Evolutionary conservation across 306 rosid genomes (phyloP).

Genomic region (Vigna mungo): DNA sequence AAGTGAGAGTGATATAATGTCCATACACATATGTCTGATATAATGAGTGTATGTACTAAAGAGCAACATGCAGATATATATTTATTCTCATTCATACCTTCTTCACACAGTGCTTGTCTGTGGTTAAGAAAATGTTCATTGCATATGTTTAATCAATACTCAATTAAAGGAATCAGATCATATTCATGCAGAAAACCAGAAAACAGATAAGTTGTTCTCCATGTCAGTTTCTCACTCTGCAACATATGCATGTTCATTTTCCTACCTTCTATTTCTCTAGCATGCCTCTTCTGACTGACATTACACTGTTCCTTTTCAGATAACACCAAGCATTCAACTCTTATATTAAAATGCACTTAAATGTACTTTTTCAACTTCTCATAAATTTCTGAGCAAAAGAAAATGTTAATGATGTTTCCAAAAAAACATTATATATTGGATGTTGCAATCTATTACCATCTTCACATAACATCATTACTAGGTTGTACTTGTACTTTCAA

Average conservation of each 20-base stretch:
- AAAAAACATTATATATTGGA: too few relatives aligned
- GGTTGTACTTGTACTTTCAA: too few relatives aligned
- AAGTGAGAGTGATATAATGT: neutral
- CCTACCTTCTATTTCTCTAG: neutral
- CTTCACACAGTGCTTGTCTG: constrained; percentile 10
- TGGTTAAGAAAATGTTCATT: constrained; percentile 14
- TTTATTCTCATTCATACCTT: neutral
- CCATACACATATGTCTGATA: neutral
- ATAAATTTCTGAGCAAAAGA: too few relatives aligned
- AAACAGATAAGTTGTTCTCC: constrained; percentile 10
- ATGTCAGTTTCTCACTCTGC: neutral
- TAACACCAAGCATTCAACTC: neutral
- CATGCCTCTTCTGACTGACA: neutral
- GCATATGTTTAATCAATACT: neutral
- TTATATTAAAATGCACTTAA: neutral
- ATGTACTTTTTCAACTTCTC: neutral
- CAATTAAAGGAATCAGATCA: constrained; percentile 1
- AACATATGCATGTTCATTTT: neutral
- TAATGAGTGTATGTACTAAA: neutral
- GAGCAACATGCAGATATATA: neutral
- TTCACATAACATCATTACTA: too few relatives aligned
- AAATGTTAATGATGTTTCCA: too few relatives aligned
- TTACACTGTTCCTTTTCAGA: neutral
- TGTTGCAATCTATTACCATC: too few relatives aligned
- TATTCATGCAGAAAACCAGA: neutral